Evolutionary conservation across 2,329 filamentous ascomycete species (phyloP).

Genomic region (Dactylellina leptospora): DNA sequence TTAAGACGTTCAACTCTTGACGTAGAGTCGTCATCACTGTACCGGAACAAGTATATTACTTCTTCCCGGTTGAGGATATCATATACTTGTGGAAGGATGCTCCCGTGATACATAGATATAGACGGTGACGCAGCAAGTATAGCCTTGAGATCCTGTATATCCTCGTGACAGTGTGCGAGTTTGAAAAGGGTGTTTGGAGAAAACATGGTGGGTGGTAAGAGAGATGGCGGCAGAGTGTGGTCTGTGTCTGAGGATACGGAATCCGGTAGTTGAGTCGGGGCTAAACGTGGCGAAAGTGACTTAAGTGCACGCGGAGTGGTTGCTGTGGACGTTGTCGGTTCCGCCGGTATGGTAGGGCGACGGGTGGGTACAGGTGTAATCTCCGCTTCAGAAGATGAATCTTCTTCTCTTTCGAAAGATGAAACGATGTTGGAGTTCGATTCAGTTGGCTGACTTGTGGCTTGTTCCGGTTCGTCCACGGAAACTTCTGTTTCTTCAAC

Average conservation of each 20-base stretch:
- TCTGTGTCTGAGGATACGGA: conserved; percentile 3
- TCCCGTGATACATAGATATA: conserved; percentile 6
- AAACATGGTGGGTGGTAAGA: conserved; percentile 23
- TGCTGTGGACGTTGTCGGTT: neutral
- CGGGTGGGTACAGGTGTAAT: neutral
- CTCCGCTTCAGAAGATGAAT: neutral
- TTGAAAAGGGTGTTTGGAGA: conserved; percentile 30
- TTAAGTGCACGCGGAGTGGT: neutral
- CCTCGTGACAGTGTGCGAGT: conserved; percentile 21
- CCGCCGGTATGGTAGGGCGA: neutral
- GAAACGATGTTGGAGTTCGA: conserved; percentile 16
- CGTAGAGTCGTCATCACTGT: conserved; percentile 8
- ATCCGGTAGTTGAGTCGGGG: neutral
- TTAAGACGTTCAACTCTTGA: conserved; percentile 13
- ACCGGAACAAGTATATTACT: conserved; percentile 21
- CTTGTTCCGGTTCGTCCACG: neutral
- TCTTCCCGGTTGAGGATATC: conserved; percentile 31
- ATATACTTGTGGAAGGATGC: conserved; percentile 22
- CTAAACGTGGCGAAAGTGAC: neutral
- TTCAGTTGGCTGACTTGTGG: neutral
- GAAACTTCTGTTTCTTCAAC: neutral
- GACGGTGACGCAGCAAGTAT: conserved; percentile 16
- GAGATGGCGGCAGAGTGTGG: neutral
- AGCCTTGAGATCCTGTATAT: conserved; percentile 13
- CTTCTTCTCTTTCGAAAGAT: neutral